Evolutionary conservation across 345 rosid species (phyloP).

Genomic region (Eucalyptus marginata): DNA sequence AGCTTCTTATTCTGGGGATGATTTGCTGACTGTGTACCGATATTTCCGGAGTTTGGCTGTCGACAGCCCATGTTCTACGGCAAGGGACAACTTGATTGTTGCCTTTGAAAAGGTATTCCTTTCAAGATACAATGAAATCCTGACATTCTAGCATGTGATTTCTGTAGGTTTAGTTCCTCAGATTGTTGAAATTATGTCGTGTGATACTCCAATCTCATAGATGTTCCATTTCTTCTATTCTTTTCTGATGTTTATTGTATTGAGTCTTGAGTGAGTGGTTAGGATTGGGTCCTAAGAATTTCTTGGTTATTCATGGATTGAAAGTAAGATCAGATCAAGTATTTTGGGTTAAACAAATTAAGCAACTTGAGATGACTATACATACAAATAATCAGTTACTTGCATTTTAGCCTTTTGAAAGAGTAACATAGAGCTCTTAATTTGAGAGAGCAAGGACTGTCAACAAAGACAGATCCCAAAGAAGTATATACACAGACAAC

Average conservation of each 20-base stretch:
- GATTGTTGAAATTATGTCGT: background rate
- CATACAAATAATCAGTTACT: background rate
- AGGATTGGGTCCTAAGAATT: background rate
- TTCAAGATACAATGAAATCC: background rate
- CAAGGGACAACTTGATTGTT: slow-evolving; percentile 93
- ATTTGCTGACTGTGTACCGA: slow-evolving; percentile 69
- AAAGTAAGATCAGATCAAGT: background rate
- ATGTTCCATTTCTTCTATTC: background rate
- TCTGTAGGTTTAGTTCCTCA: background rate
- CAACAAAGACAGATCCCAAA: background rate
- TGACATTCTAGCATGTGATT: background rate
- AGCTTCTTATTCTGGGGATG: slow-evolving; percentile 83
- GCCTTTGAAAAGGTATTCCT: slow-evolving; percentile 89
- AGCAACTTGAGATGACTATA: background rate
- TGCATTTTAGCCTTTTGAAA: background rate
- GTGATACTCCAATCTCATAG: background rate
- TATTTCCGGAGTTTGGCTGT: slow-evolving; percentile 94
- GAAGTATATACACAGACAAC: background rate
- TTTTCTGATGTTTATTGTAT: background rate
- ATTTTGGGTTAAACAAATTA: background rate
- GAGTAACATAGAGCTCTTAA: background rate
- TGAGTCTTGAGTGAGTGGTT: background rate
- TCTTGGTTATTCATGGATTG: background rate
- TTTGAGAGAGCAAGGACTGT: background rate
- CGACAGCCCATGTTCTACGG: slow-evolving; percentile 86